A percentile compares a stretch with the other conserved stretches of the same genome.
Evolutionary conservation across 176 grass and related monocot genomes (phyloP).

Genomic region (Tillandsia fasciculata): DNA sequence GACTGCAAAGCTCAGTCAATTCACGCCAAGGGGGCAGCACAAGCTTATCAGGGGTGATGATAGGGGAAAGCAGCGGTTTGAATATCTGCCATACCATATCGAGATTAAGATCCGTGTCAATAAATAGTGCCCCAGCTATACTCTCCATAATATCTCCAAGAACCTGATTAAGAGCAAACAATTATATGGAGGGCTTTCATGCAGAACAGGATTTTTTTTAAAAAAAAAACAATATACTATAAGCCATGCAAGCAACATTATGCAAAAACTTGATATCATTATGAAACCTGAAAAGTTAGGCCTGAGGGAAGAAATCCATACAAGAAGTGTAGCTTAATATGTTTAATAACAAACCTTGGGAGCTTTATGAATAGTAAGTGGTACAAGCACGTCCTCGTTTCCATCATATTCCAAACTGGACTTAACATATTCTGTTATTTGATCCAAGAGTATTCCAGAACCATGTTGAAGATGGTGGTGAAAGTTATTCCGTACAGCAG

Average conservation of each 20-base stretch:
- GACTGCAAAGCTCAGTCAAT: slow-evolving; percentile 5
- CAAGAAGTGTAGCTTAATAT: background rate
- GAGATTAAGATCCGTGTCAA: slow-evolving; percentile 1
- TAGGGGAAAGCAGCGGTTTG: slow-evolving; percentile 1
- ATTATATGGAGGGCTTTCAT: background rate
- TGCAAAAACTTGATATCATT: background rate
- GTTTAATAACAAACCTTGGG: slow-evolving; percentile 4
- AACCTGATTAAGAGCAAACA: background rate
- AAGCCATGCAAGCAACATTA: too few species aligned
- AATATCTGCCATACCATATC: background rate
- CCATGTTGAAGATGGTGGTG: slow-evolving; percentile 4
- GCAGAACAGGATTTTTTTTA: background rate
- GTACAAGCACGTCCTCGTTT: background rate
- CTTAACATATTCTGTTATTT: slow-evolving; percentile 4
- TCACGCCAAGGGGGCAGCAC: background rate
- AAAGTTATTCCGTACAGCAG: slow-evolving; percentile 3
- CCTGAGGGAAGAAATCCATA: background rate
- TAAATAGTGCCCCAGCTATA: slow-evolving; percentile 1
- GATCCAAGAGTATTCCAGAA: slow-evolving; percentile 7
- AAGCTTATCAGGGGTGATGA: background rate
- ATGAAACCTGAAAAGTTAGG: background rate
- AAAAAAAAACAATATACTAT: background rate
- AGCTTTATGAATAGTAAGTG: background rate
- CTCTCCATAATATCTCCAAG: slow-evolving; percentile 7
- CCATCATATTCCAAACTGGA: background rate